Percentiles rank a stretch among this genome's conserved stretches.
Conservation (phyloP, 208 protist species). For the Acanthamoeba castellanii region DNA sequence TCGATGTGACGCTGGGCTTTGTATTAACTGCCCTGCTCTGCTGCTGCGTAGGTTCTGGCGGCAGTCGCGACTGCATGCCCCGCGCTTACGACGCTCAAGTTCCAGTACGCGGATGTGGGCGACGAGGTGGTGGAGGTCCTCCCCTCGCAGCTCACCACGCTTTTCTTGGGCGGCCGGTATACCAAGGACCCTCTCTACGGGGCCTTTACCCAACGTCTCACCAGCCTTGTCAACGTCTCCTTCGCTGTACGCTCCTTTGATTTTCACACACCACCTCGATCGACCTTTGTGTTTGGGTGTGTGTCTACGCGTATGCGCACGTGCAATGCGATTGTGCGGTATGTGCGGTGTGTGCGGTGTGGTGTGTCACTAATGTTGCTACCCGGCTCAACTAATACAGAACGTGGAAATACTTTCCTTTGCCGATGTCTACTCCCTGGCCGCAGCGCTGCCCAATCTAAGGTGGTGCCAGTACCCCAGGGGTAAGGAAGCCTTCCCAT, state of each 20-base stretch:
- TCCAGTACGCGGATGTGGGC: not conserved
- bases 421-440: not conserved
- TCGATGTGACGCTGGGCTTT: too few relatives aligned
- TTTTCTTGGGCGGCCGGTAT: not conserved
- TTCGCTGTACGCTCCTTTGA: not conserved
- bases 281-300: too few relatives aligned
- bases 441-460: not conserved
- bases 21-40: too few relatives aligned
- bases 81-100: not conserved
- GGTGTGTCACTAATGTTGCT: not conserved
- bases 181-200: not conserved
- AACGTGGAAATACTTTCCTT: not conserved
- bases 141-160: not conserved
- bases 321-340: not conserved
- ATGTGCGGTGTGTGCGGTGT: not conserved
- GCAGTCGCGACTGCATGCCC: not conserved
- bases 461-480: not conserved
- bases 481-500: not conserved
- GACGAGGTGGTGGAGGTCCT: not conserved
- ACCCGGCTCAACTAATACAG: not conserved
- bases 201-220: not conserved
- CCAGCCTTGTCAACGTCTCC: not conserved
- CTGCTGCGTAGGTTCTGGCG: not conserved
- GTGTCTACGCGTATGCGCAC: too few relatives aligned
- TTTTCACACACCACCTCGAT: not conserved